phyloP scores from a whole-genome alignment of 768 basidiomycete genomes.

The Scleroderma bovista region DNA sequence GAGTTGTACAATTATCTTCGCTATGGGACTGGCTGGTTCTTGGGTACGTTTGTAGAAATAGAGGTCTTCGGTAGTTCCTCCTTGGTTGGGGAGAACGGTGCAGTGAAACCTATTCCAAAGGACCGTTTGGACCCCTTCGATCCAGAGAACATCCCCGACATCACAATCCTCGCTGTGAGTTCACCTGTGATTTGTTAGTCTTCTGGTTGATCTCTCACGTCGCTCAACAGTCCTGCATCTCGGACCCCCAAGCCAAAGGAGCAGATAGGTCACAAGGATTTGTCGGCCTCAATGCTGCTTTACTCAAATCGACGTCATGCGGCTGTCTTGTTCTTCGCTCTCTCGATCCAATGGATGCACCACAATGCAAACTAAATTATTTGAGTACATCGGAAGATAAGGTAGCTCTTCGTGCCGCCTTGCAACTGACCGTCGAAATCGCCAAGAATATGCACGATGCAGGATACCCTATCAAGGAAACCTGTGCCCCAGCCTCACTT shows the following conservation, averaged over 20 bases:
- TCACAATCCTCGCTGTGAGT: conserved; percentile 34
- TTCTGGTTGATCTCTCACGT: conserved; percentile 2
- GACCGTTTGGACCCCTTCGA: conserved; percentile 16
- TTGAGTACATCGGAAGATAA: background rate
- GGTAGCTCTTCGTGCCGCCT: conserved; percentile 18
- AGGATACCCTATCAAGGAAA: conserved; percentile 15
- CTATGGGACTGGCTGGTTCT: conserved; percentile 30
- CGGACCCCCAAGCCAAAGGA: conserved; percentile 3
- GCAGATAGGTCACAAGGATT: conserved; percentile 14
- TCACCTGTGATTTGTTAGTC: background rate
- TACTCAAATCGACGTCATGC: conserved; percentile 16
- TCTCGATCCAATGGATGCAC: conserved; percentile 11
- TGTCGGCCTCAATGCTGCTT: conserved; percentile 20
- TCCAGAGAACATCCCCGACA: conserved; percentile 31
- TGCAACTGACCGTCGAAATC: conserved; percentile 8
- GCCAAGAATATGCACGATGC: conserved; percentile 14
- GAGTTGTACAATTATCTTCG: conserved; percentile 31
- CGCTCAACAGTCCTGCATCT: conserved; percentile 8
- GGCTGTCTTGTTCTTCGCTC: conserved; percentile 17
- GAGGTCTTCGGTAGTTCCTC: conserved; percentile 27
- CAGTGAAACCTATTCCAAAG: conserved; percentile 2
- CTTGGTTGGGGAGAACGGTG: conserved; percentile 18
- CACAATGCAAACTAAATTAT: conserved; percentile 12
- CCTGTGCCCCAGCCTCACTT: background rate
- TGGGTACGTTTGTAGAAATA: conserved; percentile 25